Conservation (phyloP, 805 yeast genomes). For the Scheffersomyces coipomensis region DNA sequence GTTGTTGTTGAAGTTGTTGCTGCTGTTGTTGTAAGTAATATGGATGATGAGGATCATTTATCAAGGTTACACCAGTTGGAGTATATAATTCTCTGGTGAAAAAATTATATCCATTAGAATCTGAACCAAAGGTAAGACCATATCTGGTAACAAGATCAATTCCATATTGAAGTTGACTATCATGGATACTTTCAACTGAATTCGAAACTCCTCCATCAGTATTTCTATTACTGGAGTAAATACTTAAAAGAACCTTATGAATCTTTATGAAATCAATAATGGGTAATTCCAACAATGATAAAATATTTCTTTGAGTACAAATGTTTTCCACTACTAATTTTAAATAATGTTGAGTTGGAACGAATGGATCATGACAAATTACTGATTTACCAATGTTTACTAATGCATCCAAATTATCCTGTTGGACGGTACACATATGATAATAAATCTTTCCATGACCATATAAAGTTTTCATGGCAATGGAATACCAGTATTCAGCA, state of each 20-base stretch:
- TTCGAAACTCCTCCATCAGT: slow-evolving; percentile 8
- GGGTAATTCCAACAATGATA: slow-evolving; percentile 59
- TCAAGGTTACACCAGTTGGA: slow-evolving; percentile 24
- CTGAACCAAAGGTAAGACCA: slow-evolving; percentile 66
- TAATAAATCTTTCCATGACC: slow-evolving; percentile 86
- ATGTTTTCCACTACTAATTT: slow-evolving; percentile 77
- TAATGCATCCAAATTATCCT: slow-evolving; percentile 71
- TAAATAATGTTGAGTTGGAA: slow-evolving; percentile 77
- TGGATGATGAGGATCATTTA: slow-evolving; percentile 32
- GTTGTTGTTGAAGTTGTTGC: slow-evolving; percentile 8
- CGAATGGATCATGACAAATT: slow-evolving; percentile 78
- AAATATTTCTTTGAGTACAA: slow-evolving; percentile 58
- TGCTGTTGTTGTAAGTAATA: slow-evolving; percentile 26
- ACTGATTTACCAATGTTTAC: slow-evolving; percentile 79
- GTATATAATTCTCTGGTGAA: slow-evolving; percentile 47
- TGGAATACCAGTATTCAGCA: slow-evolving; percentile 80
- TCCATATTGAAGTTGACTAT: slow-evolving; percentile 51
- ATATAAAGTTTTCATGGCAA: slow-evolving; percentile 69
- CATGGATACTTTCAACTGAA: slow-evolving; percentile 27
- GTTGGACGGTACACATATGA: slow-evolving; percentile 86
- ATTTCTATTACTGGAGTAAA: slow-evolving; percentile 26
- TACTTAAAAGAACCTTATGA: slow-evolving; percentile 64
- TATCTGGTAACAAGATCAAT: slow-evolving; percentile 62
- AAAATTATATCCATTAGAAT: slow-evolving; percentile 60
- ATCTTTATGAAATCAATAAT: slow-evolving; percentile 63